Evolutionary conservation across 192 early-diverging fungal genomes (phyloP), one percentile per base, ranked within the genome.

Genomic region (Entophlyctis luteolus): DNA sequence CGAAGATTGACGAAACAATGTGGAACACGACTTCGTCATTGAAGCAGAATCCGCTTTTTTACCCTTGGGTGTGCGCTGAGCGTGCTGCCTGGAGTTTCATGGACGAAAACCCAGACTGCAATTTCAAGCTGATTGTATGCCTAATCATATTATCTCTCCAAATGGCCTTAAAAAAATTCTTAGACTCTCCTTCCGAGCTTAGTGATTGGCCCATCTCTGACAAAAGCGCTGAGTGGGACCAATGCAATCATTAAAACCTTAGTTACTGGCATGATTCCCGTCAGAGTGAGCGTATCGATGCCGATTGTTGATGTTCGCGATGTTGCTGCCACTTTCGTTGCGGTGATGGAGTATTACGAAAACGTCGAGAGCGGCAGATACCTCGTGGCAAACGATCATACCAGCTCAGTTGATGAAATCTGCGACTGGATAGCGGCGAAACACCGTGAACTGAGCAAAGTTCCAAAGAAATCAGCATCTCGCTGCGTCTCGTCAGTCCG

Each of bases 61-160:
- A 48, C 32, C 38, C 25, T 20, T 74, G 73, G 58, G 38, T 62
- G 4, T 33, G 50, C 18, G 71, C 73, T 10, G 73, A 75, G 38
- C 29, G 36, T 6, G 71, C 69, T 12, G 70, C 73, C 6, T 75
- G 73, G 73, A 69, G 39, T 0, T 75, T 75, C 54, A 52, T 75
- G 29, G 62, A 68, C 32, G 71, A 75, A 2, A 55, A 73, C n/a
- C 73, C 8, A 5, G 37, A 59, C 23, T 8, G 8, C 25, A 28
- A 28, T 16, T 52, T 52, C 49, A 52, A 52, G 22, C 28, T 52
- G 49, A 52, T 52, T 52, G 49, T 52, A 23, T 25, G 49, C n/a
- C n/a, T 10, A 5, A 6, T 52, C 8, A n/a, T 23, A 52, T 52
- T 52, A 5, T 6, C 22, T 52, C 49, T 25, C 22, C 28, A 18